phyloP scores from a whole-genome alignment of 805 yeast genomes.

The Suhomyces sp. region DNA sequence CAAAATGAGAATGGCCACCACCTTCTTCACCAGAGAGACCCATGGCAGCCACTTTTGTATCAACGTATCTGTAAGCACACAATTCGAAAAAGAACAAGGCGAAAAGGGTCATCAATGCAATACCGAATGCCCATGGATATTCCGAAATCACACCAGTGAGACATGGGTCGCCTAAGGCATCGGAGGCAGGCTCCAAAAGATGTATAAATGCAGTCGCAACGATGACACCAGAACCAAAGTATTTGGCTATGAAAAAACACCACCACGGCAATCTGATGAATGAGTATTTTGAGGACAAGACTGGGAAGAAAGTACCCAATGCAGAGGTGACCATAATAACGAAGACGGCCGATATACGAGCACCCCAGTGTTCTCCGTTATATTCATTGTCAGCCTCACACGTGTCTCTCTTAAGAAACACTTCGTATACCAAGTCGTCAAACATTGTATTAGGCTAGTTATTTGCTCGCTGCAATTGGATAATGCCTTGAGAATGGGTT shows the following conservation, averaged over 20 bases:
- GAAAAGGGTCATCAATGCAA: conserved; percentile 50
- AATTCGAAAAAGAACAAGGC: conserved; percentile 52
- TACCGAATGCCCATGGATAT: conserved; percentile 56
- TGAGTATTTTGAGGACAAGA: conserved; percentile 57
- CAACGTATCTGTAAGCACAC: conserved; percentile 47
- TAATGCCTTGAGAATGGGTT: not conserved
- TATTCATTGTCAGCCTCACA: conserved; percentile 46
- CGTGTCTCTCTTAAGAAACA: conserved; percentile 24
- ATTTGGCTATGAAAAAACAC: conserved; percentile 67
- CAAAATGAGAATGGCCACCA: conserved; percentile 52
- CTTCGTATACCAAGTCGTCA: conserved; percentile 6
- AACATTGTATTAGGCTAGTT: conserved; percentile 4
- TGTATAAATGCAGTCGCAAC: conserved; percentile 81
- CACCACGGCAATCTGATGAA: conserved; percentile 56
- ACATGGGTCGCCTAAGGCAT: conserved; percentile 54
- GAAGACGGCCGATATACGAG: conserved; percentile 61
- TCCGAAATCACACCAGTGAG: conserved; percentile 55
- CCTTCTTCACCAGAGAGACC: conserved; percentile 19
- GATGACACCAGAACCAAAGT: conserved; percentile 82
- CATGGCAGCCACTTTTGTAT: conserved; percentile 26
- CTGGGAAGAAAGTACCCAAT: conserved; percentile 60
- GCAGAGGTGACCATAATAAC: conserved; percentile 55
- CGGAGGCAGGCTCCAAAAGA: conserved; percentile 65
- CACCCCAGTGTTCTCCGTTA: conserved; percentile 41
- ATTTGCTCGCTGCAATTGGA: not conserved